Percentiles rank a stretch among this genome's conserved stretches.
Conservation (phyloP, 306 rosid genomes). For the Parietaria judaica region DNA sequence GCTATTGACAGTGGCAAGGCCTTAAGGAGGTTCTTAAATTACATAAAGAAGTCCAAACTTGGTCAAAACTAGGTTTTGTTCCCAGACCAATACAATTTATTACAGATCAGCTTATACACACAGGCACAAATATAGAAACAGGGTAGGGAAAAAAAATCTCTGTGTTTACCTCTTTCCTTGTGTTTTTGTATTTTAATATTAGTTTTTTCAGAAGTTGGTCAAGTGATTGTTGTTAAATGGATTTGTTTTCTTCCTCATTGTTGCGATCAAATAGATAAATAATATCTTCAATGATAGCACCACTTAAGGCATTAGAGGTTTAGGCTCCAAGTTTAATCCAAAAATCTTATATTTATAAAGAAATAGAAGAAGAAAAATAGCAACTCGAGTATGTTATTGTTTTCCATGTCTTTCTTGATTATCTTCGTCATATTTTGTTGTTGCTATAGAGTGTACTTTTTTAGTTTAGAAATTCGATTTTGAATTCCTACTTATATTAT, state of each 20-base stretch:
- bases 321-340: too few species aligned
- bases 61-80: slow-evolving; percentile 21
- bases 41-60: slow-evolving; percentile 64
- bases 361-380: too few species aligned
- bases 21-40: slow-evolving; percentile 61
- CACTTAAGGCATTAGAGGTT: too few species aligned
- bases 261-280: too few species aligned
- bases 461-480: too few species aligned
- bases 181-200: not conserved
- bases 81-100: not conserved
- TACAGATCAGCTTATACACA: not conserved
- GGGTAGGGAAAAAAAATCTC: not conserved
- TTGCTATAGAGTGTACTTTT: too few species aligned
- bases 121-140: not conserved
- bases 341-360: too few species aligned
- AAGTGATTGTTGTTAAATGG: too few species aligned
- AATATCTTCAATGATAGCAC: too few species aligned
- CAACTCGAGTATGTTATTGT: too few species aligned
- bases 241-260: too few species aligned
- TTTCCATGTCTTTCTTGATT: not conserved
- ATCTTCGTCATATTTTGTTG: not conserved
- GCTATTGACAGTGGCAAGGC: slow-evolving; percentile 92
- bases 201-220: not conserved
- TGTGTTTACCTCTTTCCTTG: not conserved
- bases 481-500: too few species aligned